Percentiles rank a stretch among this genome's conserved stretches.
These are phyloP conservation scores for Plenodomus biglobosus DNA, from an alignment of 2,329 filamentous ascomycete species.

Conservation along the genomic window DNA sequence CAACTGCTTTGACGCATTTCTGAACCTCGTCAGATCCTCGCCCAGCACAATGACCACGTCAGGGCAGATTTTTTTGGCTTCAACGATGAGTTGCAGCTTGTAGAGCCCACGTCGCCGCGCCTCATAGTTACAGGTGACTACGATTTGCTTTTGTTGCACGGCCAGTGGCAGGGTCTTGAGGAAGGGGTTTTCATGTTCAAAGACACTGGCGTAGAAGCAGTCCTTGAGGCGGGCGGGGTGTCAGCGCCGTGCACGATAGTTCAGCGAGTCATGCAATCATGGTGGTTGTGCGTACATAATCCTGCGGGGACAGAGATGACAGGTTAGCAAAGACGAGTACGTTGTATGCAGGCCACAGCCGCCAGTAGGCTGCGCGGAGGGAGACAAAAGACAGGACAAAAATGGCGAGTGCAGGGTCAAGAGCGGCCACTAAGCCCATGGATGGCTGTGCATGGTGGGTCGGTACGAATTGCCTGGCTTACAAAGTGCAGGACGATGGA, in stretches of 20 bases:
- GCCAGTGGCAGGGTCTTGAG: conserved; percentile 75
- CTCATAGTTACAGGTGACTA: conserved; percentile 73
- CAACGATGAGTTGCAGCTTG: conserved; percentile 83
- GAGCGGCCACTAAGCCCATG: neutral
- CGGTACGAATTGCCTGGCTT: conserved; percentile 26
- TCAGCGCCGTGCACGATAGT: neutral
- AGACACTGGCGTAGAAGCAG: conserved; percentile 92
- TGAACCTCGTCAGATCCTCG: conserved; percentile 72
- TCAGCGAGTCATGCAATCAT: neutral
- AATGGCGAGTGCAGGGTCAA: conserved; percentile 2
- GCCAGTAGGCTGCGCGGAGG: neutral
- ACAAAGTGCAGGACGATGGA: conserved; percentile 83
- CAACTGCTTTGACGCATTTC: conserved; percentile 79
- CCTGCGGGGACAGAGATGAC: conserved; percentile 23
- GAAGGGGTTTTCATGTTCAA: conserved; percentile 76
- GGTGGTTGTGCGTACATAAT: conserved; percentile 33
- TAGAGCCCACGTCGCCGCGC: conserved; percentile 69
- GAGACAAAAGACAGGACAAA: conserved; percentile 6
- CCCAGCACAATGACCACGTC: conserved; percentile 82
- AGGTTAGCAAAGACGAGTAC: conserved; percentile 26
- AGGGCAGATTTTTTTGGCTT: conserved; percentile 78
- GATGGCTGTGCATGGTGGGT: conserved; percentile 19
- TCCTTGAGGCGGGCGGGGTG: conserved; percentile 53
- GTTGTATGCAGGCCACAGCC: neutral
- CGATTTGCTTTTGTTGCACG: conserved; percentile 89